Evolutionary conservation across 1,284 basidiomycete species (phyloP), one percentile per base, ranked within the genome.

Genomic region (Sanghuangporus weigelae): DNA sequence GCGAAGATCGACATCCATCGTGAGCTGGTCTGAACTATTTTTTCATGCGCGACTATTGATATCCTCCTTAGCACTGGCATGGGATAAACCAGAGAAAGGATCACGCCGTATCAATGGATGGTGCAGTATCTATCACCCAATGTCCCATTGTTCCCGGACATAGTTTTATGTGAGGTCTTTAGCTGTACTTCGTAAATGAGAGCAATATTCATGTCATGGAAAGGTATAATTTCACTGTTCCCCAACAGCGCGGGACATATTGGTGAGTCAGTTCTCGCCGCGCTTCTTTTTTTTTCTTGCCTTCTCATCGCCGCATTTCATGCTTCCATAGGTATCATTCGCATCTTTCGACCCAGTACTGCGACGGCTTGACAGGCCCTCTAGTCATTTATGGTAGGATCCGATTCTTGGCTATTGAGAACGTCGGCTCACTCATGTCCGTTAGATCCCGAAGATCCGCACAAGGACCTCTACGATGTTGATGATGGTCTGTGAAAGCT

Each of bases 401-500:
- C 44, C n/a, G 36, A 23, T 12, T 49, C 42, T 61, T 44, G 12
- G 2, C n/a, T 36, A 31, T 26, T 12, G 26, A 7, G n/a, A 44
- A 35, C 16, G 7, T n/a, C 14, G 38, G 31, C 12, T 44, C 7
- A 50, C 31, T 14, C 36, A 59, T 54, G 11, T 11, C 12, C 23
- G 8, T 21, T 65, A 69, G 79, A 80, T 65, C 76, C 72, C 0
- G 54, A 75, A 6, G 78, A 81, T 64, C 79, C 78, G 2, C 71
- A 73, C 59, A 66, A 51, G 4, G 16, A 61, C 60, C 63, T 75
- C 12, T 81, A 80, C 59, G 79, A 81, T 67, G 70, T 78, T 39
- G 79, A 80, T 63, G 72, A 80, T 64, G 76, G 75, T 77, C 42
- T 50, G 64, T 56, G 11, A 16, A 8, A 16, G 50, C 26, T 23